Evolutionary conservation across 768 basidiomycete genomes (phyloP).

Genomic region (Auricularia cornea): DNA sequence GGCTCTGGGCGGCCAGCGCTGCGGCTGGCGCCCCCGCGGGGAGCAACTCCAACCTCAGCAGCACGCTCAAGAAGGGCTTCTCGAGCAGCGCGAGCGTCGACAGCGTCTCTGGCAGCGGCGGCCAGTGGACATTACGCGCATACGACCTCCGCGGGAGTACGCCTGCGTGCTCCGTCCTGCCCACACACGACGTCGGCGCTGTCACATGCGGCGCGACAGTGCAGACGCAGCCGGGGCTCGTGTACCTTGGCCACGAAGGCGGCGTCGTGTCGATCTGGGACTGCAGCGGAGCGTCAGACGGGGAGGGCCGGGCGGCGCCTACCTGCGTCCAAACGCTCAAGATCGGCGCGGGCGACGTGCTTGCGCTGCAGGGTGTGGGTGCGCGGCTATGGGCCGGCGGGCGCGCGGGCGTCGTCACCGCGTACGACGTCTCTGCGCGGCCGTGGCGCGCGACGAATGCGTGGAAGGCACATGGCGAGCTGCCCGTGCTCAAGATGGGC

Average conservation of each 20-base stretch:
- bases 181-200: slow-evolving; percentile 66
- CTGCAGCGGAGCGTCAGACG: slow-evolving; percentile 39
- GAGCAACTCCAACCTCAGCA: slow-evolving; percentile 21
- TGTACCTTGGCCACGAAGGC: slow-evolving; percentile 88
- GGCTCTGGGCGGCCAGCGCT: slow-evolving; percentile 75
- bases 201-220: slow-evolving; percentile 76
- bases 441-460: slow-evolving; percentile 85
- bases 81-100: background rate
- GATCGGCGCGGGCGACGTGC: slow-evolving; percentile 71
- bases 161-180: slow-evolving; percentile 44
- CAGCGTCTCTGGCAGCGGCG: background rate
- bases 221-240: slow-evolving; percentile 52
- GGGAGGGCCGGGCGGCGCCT: slow-evolving; percentile 35
- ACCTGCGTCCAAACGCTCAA: slow-evolving; percentile 68
- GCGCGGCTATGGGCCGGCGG: slow-evolving; percentile 82
- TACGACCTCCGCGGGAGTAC: slow-evolving; percentile 47
- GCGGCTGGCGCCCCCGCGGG: slow-evolving; percentile 33
- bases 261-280: slow-evolving; percentile 83
- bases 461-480: slow-evolving; percentile 71
- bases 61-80: background rate
- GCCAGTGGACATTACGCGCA: slow-evolving; percentile 57
- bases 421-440: slow-evolving; percentile 50
- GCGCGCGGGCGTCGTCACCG: slow-evolving; percentile 71
- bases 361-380: slow-evolving; percentile 78
- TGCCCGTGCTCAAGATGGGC: slow-evolving; percentile 54